phyloP scores from a whole-genome alignment of 2,329 filamentous ascomycete species.

The Aspergillus uvarum region DNA sequence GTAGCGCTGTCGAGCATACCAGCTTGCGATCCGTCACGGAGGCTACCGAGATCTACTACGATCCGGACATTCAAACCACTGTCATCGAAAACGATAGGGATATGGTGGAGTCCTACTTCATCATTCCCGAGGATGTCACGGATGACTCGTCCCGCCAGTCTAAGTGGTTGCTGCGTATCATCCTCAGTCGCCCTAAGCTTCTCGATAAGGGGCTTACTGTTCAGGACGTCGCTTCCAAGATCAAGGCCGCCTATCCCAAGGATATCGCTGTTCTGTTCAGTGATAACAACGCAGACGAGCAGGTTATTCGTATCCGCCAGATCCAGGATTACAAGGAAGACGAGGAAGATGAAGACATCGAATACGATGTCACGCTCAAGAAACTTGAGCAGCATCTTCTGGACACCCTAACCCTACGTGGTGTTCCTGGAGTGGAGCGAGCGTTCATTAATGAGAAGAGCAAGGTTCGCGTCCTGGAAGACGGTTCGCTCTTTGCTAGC shows the following conservation, averaged over 20 bases:
- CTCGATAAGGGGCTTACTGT: constrained; percentile 88
- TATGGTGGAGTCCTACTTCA: constrained; percentile 95
- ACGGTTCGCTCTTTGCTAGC: constrained; percentile 71
- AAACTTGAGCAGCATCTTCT: constrained; percentile 87
- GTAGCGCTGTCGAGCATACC: constrained; percentile 90
- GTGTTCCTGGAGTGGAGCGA: constrained; percentile 82
- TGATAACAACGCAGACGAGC: constrained; percentile 95
- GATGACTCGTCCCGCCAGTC: constrained; percentile 68
- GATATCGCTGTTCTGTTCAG: constrained; percentile 94
- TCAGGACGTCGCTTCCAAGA: constrained; percentile 82
- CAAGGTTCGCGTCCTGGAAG: constrained; percentile 63
- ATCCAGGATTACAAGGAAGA: constrained; percentile 69
- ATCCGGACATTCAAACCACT: constrained; percentile 83
- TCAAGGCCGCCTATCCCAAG: constrained; percentile 82
- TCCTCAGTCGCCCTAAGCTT: constrained; percentile 88
- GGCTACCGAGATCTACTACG: constrained; percentile 94
- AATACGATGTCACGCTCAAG: constrained; percentile 92
- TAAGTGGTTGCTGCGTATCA: constrained; percentile 91
- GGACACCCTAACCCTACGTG: constrained; percentile 85
- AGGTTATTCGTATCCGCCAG: constrained; percentile 88
- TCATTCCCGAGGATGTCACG: constrained; percentile 82
- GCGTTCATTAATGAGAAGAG: constrained; percentile 88
- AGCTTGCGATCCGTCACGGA: constrained; percentile 88
- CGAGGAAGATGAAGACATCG: constrained; percentile 70
- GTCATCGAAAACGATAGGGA: constrained; percentile 84